phyloP scores from a whole-genome alignment of 2,329 filamentous ascomycete species.

The Dactylellina parvicollis region DNA sequence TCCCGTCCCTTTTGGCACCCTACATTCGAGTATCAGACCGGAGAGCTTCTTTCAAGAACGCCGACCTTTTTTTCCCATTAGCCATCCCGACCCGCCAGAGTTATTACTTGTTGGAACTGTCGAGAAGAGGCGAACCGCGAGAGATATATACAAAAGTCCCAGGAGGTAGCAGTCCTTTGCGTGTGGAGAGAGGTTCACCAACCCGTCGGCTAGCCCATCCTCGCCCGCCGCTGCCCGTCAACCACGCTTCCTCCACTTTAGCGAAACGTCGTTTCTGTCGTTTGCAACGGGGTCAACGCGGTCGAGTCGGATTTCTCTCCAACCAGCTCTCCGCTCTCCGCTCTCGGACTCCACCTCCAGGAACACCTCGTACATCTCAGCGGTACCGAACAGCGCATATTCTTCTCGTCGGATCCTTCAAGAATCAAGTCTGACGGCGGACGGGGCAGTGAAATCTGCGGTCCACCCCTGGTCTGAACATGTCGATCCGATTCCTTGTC shows the following conservation, averaged over 20 bases:
- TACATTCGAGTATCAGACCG: conserved; percentile 2
- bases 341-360: conserved; percentile 1
- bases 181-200: not conserved
- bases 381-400: conserved; percentile 20
- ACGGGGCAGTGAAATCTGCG: conserved; percentile 40
- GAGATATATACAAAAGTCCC: conserved; percentile 18
- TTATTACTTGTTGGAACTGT: conserved; percentile 18
- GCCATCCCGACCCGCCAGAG: conserved; percentile 8
- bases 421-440: conserved; percentile 13
- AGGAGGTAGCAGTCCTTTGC: not conserved
- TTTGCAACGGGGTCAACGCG: conserved; percentile 54
- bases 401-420: conserved; percentile 30
- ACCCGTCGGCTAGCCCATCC: conserved; percentile 15
- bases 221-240: conserved; percentile 9
- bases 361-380: conserved; percentile 3
- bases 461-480: conserved; percentile 47
- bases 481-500: conserved; percentile 54
- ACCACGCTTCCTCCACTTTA: conserved; percentile 15
- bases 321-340: conserved; percentile 7
- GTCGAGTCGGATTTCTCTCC: conserved; percentile 1
- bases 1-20: conserved; percentile 14
- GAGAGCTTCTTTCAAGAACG: conserved; percentile 16
- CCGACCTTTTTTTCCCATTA: conserved; percentile 21
- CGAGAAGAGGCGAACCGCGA: conserved; percentile 22
- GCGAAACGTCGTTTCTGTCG: conserved; percentile 44